These are phyloP conservation scores for Termitomyces sp. DNA, from an alignment of 768 basidiomycete genomes.

Conservation along the genomic window DNA sequence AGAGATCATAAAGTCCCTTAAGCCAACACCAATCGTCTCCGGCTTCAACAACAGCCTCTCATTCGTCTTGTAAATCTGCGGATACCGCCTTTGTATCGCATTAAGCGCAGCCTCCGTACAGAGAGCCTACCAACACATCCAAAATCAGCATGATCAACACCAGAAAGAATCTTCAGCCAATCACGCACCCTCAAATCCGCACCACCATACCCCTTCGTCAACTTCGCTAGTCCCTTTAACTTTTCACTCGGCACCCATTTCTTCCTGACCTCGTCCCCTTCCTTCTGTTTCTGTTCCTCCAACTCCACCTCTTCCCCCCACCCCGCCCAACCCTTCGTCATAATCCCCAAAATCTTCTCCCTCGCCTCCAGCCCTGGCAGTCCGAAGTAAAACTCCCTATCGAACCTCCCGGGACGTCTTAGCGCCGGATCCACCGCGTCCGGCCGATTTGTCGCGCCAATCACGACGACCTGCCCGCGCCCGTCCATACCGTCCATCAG, in stretches of 20 bases:
- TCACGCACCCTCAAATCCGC: constrained; percentile 85
- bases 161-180: background rate
- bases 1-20: constrained; percentile 96
- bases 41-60: constrained; percentile 83
- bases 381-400: constrained; percentile 97
- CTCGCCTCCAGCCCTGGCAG: constrained; percentile 80
- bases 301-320: constrained; percentile 47
- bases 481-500: constrained; percentile 99
- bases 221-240: constrained; percentile 60
- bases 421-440: constrained; percentile 98
- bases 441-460: constrained; percentile 95
- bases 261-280: constrained; percentile 20
- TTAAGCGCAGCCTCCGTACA: constrained; percentile 97
- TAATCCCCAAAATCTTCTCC: constrained; percentile 83
- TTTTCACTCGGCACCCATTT: constrained; percentile 21
- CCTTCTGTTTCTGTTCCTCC: constrained; percentile 12
- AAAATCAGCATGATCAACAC: background rate
- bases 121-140: constrained; percentile 53
- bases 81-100: constrained; percentile 92
- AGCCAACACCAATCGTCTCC: constrained; percentile 74
- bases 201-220: constrained; percentile 97
- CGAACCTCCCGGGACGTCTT: constrained; percentile 90
- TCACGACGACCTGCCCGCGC: constrained; percentile 93
- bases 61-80: constrained; percentile 91
- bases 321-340: constrained; percentile 87